Conservation (phyloP, 352 stramenopile species). For the Pythium aphanidermatum region DNA sequence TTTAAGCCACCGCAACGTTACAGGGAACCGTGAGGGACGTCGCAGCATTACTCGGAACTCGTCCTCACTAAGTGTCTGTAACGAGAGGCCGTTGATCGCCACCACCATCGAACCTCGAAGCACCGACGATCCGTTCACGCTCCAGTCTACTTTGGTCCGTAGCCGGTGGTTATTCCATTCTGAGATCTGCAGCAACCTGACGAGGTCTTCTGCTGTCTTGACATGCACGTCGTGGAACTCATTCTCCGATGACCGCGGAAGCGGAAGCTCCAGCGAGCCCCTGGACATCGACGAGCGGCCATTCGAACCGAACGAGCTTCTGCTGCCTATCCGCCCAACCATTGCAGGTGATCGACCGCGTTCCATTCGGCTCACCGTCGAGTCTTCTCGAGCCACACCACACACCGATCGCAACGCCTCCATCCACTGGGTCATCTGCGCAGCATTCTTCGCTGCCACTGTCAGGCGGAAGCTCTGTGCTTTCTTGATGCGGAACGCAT, state of each 20-base stretch:
- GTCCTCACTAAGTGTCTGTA: slow-evolving; percentile 47
- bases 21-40: slow-evolving; percentile 21
- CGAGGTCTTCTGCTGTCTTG: slow-evolving; percentile 4
- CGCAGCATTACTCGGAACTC: slow-evolving; percentile 39
- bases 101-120: slow-evolving; percentile 52
- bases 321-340: background rate
- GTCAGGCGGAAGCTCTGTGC: slow-evolving; percentile 24
- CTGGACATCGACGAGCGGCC: background rate
- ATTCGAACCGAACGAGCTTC: background rate
- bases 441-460: slow-evolving; percentile 37
- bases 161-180: slow-evolving; percentile 56
- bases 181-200: slow-evolving; percentile 18
- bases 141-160: slow-evolving; percentile 38
- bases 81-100: slow-evolving; percentile 46
- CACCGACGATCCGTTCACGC: slow-evolving; percentile 20
- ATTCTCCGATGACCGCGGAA: slow-evolving; percentile 17
- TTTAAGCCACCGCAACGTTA: slow-evolving; percentile 43
- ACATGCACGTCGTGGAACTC: slow-evolving; percentile 18
- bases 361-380: background rate
- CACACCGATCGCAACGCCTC: slow-evolving; percentile 24
- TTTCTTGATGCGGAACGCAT: slow-evolving; percentile 53
- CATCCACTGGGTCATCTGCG: slow-evolving; percentile 46
- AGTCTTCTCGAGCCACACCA: slow-evolving; percentile 6
- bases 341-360: slow-evolving; percentile 4
- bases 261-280: slow-evolving; percentile 11